phyloP scores from a whole-genome alignment of 768 basidiomycete genomes.

The Mycena galopus region DNA sequence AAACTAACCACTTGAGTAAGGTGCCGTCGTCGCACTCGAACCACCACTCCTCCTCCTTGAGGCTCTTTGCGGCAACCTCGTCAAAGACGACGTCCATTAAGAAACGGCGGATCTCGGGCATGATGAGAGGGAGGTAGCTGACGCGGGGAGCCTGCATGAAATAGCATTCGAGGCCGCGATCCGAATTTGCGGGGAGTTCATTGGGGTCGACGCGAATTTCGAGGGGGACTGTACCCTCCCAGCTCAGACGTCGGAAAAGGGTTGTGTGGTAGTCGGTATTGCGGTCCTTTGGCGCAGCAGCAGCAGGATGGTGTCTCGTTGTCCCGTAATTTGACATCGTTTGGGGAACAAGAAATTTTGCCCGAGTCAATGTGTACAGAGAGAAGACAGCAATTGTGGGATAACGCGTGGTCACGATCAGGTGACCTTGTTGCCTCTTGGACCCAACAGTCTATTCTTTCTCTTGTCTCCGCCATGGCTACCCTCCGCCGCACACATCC shows the following conservation, averaged over 20 bases:
- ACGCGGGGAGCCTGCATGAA: constrained; percentile 93
- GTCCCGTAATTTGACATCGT: constrained; percentile 67
- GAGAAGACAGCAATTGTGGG: no score
- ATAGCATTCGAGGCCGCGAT: constrained; percentile 91
- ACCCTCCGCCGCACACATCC: constrained; percentile 63
- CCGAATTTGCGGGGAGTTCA: constrained; percentile 90
- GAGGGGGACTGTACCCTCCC: constrained; percentile 92
- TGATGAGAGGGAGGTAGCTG: constrained; percentile 91
- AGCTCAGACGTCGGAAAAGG: constrained; percentile 88
- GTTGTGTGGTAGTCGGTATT: constrained; percentile 72
- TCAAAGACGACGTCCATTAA: constrained; percentile 95
- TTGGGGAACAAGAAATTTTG: neutral
- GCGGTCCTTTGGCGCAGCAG: constrained; percentile 52
- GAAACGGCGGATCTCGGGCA: constrained; percentile 90
- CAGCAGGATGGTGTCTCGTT: constrained; percentile 60
- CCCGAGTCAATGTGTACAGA: no score
- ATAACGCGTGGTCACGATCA: neutral
- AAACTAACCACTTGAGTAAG: constrained; percentile 86
- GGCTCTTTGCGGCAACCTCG: constrained; percentile 77
- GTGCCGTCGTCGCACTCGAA: constrained; percentile 91
- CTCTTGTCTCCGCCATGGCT: constrained; percentile 56
- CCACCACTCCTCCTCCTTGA: constrained; percentile 97
- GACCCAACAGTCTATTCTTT: neutral
- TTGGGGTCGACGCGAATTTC: constrained; percentile 91
- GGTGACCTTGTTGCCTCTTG: neutral